Base-by-base conservation (phyloP, 75 land plant species). In the Gnetum montanum region DNA sequence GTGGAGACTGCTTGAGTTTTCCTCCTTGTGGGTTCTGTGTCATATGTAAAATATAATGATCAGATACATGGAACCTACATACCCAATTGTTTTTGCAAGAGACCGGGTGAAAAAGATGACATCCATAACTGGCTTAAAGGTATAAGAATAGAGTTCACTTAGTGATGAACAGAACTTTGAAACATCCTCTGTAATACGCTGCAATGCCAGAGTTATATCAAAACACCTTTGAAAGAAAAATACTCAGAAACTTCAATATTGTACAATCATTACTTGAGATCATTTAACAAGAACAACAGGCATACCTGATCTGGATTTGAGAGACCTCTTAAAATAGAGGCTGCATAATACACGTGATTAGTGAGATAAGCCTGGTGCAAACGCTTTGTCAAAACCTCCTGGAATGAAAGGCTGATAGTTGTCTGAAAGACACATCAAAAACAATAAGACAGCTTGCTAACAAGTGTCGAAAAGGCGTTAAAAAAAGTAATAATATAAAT, bases 121-220 rank as follows among this genome's bases (percentile, higher is more conserved):
- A 49, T 71, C 74, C 46, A 71, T 37, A 29, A 68, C 50, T 52
- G 74, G 74, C 57, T 71, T 71, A 48, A 71, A 71, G n/a, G 74
- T 71, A 31, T 67, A 67, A 16, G 71, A 71, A 43, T 60, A 71
- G 16, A 71, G 72, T 72, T 71, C 74, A 57, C 74, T 71, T 34
- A 71, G 52, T 31, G 73, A 71, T 18, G 60, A 44, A 31, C 71
- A 66, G 26, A 70, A 70, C 53, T 70, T 70, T 55, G 72, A 58
- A 31, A 70, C 62, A 48, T 70, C 73, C 23, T 70, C 73, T 10
- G 70, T 70, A 46, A 70, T 70, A 18, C 73, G 70, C 73, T 70
- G 73, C 61, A 53, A 37, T 11, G 13, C 41, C 23, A 31, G 22
- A 50, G 31, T 11, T 8, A 11, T 46, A n/a, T n/a, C n/a, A n/a